phyloP scores from a whole-genome alignment of 108 stramenopile genomes.

The Nitzschia sp. region DNA sequence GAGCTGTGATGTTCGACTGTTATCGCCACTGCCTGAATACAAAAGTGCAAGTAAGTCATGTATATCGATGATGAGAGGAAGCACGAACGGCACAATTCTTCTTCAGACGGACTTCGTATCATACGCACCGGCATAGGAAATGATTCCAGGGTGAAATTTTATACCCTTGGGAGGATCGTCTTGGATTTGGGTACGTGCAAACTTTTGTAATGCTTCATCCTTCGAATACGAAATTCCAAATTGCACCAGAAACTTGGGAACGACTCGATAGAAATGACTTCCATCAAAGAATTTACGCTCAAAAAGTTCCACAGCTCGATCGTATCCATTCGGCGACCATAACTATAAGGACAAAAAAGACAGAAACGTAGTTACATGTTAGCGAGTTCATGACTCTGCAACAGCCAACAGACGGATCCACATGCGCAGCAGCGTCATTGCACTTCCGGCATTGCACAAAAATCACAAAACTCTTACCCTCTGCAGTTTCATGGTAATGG shows the following conservation, averaged over 20 bases:
- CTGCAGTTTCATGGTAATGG: slow-evolving; percentile 34
- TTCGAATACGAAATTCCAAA: slow-evolving; percentile 83
- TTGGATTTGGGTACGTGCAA: slow-evolving; percentile 31
- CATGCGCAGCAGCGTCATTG: neutral
- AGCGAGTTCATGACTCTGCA: neutral
- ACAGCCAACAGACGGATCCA: neutral
- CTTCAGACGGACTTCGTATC: neutral
- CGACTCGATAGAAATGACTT: slow-evolving; percentile 74
- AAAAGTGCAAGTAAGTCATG: too few relatives aligned
- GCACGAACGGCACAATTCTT: too few relatives aligned
- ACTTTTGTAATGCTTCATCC: slow-evolving; percentile 45
- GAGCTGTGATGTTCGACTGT: slow-evolving; percentile 75
- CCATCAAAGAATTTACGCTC: slow-evolving; percentile 79
- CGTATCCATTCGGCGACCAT: slow-evolving; percentile 90
- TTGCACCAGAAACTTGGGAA: slow-evolving; percentile 85
- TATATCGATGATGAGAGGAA: slow-evolving; percentile 11
- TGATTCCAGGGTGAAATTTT: slow-evolving; percentile 65
- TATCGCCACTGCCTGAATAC: slow-evolving; percentile 53
- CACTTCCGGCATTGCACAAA: too few relatives aligned
- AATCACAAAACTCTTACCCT: slow-evolving; percentile 17
- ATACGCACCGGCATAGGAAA: slow-evolving; percentile 49
- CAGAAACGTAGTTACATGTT: neutral
- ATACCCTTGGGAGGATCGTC: slow-evolving; percentile 65
- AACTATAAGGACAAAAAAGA: slow-evolving; percentile 10
- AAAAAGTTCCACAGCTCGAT: slow-evolving; percentile 82